Evolutionary conservation across 1,284 basidiomycete species (phyloP), one percentile per base, ranked within the genome.

Genomic region (Phaffia rhodozyma): DNA sequence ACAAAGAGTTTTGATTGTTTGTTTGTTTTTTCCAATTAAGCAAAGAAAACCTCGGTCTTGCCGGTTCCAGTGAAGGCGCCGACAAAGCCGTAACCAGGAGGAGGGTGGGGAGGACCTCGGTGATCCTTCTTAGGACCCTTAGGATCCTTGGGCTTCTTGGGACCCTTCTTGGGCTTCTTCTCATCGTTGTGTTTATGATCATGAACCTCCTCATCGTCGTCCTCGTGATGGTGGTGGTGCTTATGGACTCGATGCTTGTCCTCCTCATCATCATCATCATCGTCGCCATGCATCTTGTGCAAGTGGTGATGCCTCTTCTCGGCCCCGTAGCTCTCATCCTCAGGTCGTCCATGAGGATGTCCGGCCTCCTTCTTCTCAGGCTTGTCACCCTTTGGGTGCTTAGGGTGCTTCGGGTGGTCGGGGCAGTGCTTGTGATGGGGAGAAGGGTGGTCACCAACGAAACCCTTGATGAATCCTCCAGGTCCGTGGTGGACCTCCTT

Each of bases 401-500:
- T 56, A 4, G 32, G 48, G 5, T 48, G 38, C n/a, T 51, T 18
- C 9, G 54, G 30, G 62, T 30, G 51, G 1, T 60, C 1, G 7
- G 38, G 38, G 52, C 21, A 32, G 29, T 56, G 27, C 5, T 55
- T 21, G 11, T 27, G 53, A 25, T 29, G 63, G 30, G 47, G 52
- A 29, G 63, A 47, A 34, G 58, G 63, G 21, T 32, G 30, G 3
- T 48, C 30, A 18, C 63, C 63, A 23, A 61, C 59, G 25, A 65
- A 61, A 11, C 58, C 63, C 59, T 61, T 60, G 48, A 65, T 53
- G 49, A 65, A 65, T 2, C 57, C 58, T 30, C 63, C 63, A 20
- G 63, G 58, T 48, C 63, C 63, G 25, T 30, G 27, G 55, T 65
- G 63, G 20, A 60, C 48, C 30, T 65, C 63, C 59, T 65, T 61